These are phyloP conservation scores for Hanseniaspora pseudoguilliermondii DNA, from an alignment of 805 yeast genomes.

Conservation along the genomic window DNA sequence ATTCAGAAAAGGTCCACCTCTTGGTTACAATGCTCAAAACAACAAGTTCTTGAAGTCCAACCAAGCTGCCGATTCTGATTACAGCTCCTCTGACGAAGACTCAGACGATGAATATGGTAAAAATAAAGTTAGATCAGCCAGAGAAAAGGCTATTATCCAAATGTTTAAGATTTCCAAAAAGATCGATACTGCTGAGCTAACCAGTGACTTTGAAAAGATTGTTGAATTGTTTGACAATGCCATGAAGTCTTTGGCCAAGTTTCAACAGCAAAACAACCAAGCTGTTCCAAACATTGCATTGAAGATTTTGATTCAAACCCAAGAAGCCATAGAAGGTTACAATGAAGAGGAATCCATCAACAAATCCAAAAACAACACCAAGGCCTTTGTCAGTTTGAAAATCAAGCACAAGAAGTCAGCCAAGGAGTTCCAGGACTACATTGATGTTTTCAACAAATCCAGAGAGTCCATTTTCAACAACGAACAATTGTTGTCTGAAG, in stretches of 20 bases:
- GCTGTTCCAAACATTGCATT: conserved; percentile 62
- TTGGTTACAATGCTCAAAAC: conserved; percentile 17
- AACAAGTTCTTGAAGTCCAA: conserved; percentile 26
- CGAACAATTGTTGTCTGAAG: conserved; percentile 23
- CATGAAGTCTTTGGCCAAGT: conserved; percentile 50
- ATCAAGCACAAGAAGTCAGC: conserved; percentile 76
- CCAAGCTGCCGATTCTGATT: conserved; percentile 21
- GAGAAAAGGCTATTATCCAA: conserved; percentile 84
- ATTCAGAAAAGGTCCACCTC: conserved; percentile 27
- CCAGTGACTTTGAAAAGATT: conserved; percentile 68
- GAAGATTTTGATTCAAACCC: conserved; percentile 56
- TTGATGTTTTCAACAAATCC: conserved; percentile 43
- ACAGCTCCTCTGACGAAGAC: conserved; percentile 29
- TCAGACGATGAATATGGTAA: conserved; percentile 46
- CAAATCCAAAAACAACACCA: conserved; percentile 73
- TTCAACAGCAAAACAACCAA: conserved; percentile 56
- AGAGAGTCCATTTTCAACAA: conserved; percentile 64
- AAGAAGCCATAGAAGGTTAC: conserved; percentile 47
- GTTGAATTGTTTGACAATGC: conserved; percentile 68
- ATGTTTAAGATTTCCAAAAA: conserved; percentile 52
- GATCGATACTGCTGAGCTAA: conserved; percentile 54
- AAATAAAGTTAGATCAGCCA: conserved; percentile 83
- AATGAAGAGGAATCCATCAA: conserved; percentile 44
- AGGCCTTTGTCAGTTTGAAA: conserved; percentile 73
- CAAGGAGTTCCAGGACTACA: conserved; percentile 52